Evolutionary conservation across 2,329 filamentous ascomycete species (phyloP).

Genomic region (Fusarium tjaetaba): DNA sequence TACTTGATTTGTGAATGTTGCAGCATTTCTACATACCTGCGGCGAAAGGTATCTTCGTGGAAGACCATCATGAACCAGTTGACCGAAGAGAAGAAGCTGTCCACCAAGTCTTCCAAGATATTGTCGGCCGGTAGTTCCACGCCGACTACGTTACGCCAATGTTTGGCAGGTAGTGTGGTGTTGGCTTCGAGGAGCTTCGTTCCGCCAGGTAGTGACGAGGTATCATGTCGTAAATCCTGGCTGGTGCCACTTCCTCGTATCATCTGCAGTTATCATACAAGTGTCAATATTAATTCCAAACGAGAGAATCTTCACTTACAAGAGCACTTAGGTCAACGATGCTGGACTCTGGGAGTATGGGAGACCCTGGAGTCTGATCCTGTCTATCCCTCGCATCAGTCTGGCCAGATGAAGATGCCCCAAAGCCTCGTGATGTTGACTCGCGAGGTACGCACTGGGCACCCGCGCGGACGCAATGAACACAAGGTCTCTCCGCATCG

Average conservation of each 20-base stretch:
- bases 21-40: rapidly evolving
- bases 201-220: background rate
- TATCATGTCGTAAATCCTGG: background rate
- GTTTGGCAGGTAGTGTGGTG: background rate
- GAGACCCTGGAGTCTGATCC: background rate
- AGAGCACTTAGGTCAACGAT: background rate
- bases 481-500: background rate
- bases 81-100: background rate
- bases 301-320: background rate
- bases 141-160: background rate
- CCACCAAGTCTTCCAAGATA: rapidly evolving
- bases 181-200: background rate
- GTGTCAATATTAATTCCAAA: rapidly evolving
- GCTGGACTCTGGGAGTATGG: background rate
- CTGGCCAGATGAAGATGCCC: background rate
- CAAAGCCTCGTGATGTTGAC: background rate
- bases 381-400: rapidly evolving
- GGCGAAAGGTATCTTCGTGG: background rate
- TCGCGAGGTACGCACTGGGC: background rate
- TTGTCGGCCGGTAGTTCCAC: rapidly evolving
- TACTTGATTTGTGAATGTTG: background rate
- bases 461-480: background rate
- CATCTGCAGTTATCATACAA: background rate
- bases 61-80: background rate
- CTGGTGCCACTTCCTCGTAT: background rate